Evolutionary conservation across 169 alveolate species (phyloP), one percentile per base, ranked within the genome.

Genomic region (Cryptosporidium viatorum): DNA sequence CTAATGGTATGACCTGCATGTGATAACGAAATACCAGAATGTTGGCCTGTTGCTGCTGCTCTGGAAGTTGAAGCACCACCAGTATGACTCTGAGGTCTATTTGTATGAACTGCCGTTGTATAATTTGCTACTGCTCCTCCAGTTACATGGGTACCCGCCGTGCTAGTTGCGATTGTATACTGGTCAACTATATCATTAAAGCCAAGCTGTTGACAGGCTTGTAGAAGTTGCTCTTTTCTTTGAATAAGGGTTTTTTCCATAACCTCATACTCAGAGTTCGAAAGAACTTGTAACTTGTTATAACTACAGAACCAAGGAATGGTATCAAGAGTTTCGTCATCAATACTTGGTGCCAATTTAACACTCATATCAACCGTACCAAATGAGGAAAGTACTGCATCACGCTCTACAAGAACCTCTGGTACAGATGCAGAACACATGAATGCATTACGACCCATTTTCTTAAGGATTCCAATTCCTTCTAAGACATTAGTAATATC

Each of bases 401-500:
- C 89, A 14, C 89, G 73, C 41, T 80, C 89, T 1, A 80, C 75
- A 29, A 80, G 89, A n/a, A 80, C 89, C 31, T 80, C 89, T 0
- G 89, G 89, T n/a, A 80, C 89, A n/a, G 89, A 62, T 10, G 89
- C 89, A 41, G 89, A 59, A 2, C 89, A 80, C 89, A 80, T 80
- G 14, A 80, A 80, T 10, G 89, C 89, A 62, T 80, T 80, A 29
- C 89, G 74, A 6, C 89, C 89, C 93, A 86, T 85, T 41, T 91
- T 91, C 59, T 91, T 75, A 41, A 91, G 86, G 35, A 91, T 74
- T 10, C 93, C 93, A 71, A 91, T 94, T 35, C 97, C 97, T 69
- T 95, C 96, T n/a, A 95, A 85, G 35, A 95, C 97, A 69, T 95
- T 95, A 2, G 97, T 95, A 43, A 95, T 95, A 69, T 95, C 97